Conservation (phyloP, 306 rosid species). For the Rosa lucieae region DNA sequence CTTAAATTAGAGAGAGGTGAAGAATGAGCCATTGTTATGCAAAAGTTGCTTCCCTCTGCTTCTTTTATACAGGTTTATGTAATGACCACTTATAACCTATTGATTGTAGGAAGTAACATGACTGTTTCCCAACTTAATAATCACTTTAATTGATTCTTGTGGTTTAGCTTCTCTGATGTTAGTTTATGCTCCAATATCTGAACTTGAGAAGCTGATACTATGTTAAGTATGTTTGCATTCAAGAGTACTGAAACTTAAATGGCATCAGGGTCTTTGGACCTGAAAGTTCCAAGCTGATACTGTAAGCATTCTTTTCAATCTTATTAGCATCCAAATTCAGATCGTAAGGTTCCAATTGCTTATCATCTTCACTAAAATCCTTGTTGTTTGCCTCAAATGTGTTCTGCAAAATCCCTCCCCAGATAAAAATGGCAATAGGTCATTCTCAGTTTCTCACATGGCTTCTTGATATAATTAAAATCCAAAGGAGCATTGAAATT, state of each 20-base stretch:
- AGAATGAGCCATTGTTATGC: conserved; percentile 24
- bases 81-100: conserved; percentile 23
- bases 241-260: background rate
- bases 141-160: conserved; percentile 11
- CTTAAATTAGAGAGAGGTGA: conserved; percentile 25
- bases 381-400: background rate
- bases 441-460: background rate
- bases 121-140: conserved; percentile 12
- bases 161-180: background rate
- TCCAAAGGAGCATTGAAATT: background rate
- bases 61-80: conserved; percentile 32
- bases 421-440: background rate
- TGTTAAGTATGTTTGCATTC: background rate
- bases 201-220: background rate
- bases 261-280: background rate
- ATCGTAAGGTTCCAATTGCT: background rate
- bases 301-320: background rate
- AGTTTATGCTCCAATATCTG: conserved; percentile 20
- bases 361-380: background rate
- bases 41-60: conserved; percentile 13
- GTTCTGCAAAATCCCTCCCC: background rate
- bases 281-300: background rate
- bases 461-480: background rate
- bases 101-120: conserved; percentile 28
- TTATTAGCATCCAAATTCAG: background rate